Base-by-base conservation (phyloP, 805 yeast species). In the Spencermartinsiella europaea region DNA sequence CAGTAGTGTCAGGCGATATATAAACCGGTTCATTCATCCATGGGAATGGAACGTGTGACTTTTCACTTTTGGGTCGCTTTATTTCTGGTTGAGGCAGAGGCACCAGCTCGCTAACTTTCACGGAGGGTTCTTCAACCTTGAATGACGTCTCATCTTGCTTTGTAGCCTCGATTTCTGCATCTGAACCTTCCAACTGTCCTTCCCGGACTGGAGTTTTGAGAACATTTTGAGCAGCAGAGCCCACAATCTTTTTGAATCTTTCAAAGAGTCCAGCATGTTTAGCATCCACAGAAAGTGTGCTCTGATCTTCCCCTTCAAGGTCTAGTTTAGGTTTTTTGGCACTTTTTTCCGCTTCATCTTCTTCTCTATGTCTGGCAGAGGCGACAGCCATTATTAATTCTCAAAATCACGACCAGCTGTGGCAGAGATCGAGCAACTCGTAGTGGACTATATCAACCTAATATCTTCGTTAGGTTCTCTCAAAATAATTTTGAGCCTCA, bases 21-120 rank as follows among this genome's bases (percentile, higher is more conserved):
- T 75, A 82, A 3, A 64, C 64, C 2, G 95, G 95, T 16, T 69
- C 65, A 0, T 85, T 75, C 8, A 85, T 67, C 95, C 95, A 87
- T n/a, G 58, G 44, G 16, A 50, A 52, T 10, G 38, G 33, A 19
- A 44, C 20, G 20, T 47, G 35, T 15, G 31, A 21, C 27, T 20
- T 53, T 14, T 62, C 76, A 72, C 41, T 80, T 58, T 49, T 59
- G 56, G 33, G 61, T 43, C 61, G 63, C 38, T 63, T 62, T 54
- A 80, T 84, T 46, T 69, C 67, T 2, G 86, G 66, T 31, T 69
- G 66, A 28, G 98, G 97, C 36, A 91, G 67, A 16, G 96, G 95
- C 4, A 75, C 81, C 35, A 91, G 51, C 5, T 60, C 69, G 27
- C 36, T 37, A 36, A 33, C 39, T n/a, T n/a, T n/a, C n/a, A n/a